These are phyloP conservation scores for Podospora didyma DNA, from an alignment of 495 filamentous ascomycete species.

Conservation along the genomic window DNA sequence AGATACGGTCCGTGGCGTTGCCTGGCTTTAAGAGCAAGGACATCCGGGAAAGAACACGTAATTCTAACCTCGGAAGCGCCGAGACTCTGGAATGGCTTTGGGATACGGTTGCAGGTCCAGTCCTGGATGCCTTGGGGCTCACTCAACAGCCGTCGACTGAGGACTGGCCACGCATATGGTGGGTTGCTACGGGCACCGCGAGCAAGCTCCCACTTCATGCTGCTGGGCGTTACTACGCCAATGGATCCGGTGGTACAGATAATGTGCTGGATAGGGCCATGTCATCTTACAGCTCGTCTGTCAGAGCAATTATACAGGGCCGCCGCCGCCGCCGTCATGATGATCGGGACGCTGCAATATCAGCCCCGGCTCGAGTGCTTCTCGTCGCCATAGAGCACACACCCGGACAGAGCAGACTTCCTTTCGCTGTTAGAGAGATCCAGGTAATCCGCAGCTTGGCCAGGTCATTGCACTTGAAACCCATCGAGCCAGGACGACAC, in stretches of 20 bases:
- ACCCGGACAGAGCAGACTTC: background rate
- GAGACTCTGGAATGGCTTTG: background rate
- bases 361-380: background rate
- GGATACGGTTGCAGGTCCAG: background rate
- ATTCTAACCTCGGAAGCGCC: no score
- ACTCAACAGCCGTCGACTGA: background rate
- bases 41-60: no score
- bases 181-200: background rate
- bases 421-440: background rate
- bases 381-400: background rate
- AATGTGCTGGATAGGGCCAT: background rate
- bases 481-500: background rate
- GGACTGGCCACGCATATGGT: background rate
- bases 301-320: background rate
- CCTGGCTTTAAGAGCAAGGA: no score
- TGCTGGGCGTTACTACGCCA: background rate
- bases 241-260: background rate
- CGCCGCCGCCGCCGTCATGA: background rate
- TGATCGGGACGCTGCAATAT: background rate
- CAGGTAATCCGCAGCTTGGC: background rate
- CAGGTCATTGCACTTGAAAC: background rate
- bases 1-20: no score
- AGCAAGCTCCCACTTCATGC: background rate
- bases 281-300: background rate
- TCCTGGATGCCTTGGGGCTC: background rate